These are phyloP conservation scores for Blepharisma japonicum DNA, from an alignment of 73 alveolate genomes.

Conservation along the genomic window DNA sequence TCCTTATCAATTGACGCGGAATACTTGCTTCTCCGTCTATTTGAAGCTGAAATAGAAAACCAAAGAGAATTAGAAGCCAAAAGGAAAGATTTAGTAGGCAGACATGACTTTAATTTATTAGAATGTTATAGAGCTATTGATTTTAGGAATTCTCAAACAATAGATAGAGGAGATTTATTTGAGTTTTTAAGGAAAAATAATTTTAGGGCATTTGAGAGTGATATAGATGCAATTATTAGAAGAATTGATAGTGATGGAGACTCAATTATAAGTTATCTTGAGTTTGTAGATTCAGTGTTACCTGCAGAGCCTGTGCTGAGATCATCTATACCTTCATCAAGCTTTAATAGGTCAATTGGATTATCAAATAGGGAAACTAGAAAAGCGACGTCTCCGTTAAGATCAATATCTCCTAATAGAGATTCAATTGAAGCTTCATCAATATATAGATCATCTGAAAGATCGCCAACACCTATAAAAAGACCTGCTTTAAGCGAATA, in stretches of 20 bases:
- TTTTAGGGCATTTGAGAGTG: constrained; percentile 33
- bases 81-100: constrained; percentile 34
- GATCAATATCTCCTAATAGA: too few species aligned
- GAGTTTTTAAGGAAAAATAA: constrained; percentile 32
- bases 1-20: constrained; percentile 14
- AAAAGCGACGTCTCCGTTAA: too few species aligned
- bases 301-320: constrained; percentile 36
- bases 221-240: constrained; percentile 48
- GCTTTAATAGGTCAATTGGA: background rate
- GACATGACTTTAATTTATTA: constrained; percentile 44
- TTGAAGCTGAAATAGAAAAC: constrained; percentile 31
- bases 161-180: constrained; percentile 17
- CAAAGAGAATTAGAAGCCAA: constrained; percentile 51
- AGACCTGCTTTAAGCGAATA: too few species aligned
- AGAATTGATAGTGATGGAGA: constrained; percentile 60
- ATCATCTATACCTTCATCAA: constrained; percentile 1
- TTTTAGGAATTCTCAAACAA: background rate
- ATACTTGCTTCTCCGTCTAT: constrained; percentile 32
- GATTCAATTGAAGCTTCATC: too few species aligned
- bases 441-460: too few species aligned
- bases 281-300: constrained; percentile 32
- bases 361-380: too few species aligned
- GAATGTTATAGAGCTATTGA: constrained; percentile 48
- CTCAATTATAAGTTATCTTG: constrained; percentile 38
- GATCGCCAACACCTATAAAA: too few species aligned